Evolutionary conservation across 2,329 filamentous ascomycete species (phyloP).

Genomic region (Nannizzia gypsea): DNA sequence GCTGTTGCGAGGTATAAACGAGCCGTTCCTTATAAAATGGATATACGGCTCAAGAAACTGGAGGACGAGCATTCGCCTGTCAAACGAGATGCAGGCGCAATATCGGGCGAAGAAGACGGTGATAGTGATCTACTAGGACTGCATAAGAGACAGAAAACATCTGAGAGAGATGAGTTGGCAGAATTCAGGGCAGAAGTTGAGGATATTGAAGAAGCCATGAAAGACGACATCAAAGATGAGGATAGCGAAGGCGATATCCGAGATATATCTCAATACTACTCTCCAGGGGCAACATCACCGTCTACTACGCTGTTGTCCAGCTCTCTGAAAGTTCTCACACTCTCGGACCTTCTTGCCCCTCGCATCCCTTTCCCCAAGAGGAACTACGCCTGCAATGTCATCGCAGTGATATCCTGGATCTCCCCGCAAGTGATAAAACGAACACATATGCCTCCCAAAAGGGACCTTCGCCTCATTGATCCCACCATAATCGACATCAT

Average conservation of each 20-base stretch:
- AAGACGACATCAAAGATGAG: not conserved
- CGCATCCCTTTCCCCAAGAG: constrained; percentile 14
- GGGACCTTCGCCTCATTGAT: constrained; percentile 22
- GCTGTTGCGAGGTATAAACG: constrained; percentile 18
- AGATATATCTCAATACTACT: not conserved
- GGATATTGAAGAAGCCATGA: no score
- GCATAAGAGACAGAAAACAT: not conserved
- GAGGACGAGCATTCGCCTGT: not conserved
- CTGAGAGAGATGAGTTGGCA: no score
- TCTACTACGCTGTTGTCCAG: not conserved
- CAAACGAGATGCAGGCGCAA: not conserved
- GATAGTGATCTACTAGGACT: not conserved
- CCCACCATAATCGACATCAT: constrained; percentile 12
- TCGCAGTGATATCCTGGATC: constrained; percentile 20
- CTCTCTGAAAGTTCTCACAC: constrained; percentile 11
- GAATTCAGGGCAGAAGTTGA: no score
- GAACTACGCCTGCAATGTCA: constrained; percentile 19
- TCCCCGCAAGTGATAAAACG: constrained; percentile 17
- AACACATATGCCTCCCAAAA: constrained; percentile 20
- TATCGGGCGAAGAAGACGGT: not conserved
- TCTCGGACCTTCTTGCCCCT: constrained; percentile 15
- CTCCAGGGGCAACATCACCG: not conserved
- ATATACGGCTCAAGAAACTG: not conserved
- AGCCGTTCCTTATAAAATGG: not conserved
- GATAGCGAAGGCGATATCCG: no score